Evolutionary conservation across 176 grass and related monocot genomes (phyloP).

Genomic region (Aegilops speltoides): DNA sequence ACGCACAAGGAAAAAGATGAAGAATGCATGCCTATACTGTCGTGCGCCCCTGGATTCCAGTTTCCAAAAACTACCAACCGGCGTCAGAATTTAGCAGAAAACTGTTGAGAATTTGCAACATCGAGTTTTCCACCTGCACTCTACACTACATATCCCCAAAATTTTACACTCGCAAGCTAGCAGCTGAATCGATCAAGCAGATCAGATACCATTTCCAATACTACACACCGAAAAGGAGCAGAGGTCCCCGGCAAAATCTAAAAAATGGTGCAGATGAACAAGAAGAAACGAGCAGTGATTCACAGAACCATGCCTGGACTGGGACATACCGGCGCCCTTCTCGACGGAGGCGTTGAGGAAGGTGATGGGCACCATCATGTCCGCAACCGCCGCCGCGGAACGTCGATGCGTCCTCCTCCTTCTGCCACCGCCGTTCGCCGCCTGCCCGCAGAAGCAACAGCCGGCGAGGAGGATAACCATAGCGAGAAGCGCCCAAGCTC

Average conservation of each 20-base stretch:
- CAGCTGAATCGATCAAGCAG: neutral
- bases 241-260: neutral
- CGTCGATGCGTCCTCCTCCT: constrained; percentile 4
- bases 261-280: neutral
- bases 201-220: neutral
- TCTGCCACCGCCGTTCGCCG: neutral
- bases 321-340: constrained; percentile 56
- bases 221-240: too few relatives aligned
- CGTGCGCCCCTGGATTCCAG: too few relatives aligned
- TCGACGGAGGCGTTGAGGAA: constrained; percentile 58
- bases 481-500: neutral
- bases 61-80: too few relatives aligned
- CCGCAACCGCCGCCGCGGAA: neutral
- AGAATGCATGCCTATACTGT: too few relatives aligned
- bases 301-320: neutral
- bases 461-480: neutral
- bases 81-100: too few relatives aligned
- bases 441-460: neutral
- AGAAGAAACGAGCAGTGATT: neutral
- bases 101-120: too few relatives aligned
- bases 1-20: too few relatives aligned
- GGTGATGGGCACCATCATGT: constrained; percentile 59
- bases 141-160: neutral
- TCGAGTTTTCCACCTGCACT: too few relatives aligned
- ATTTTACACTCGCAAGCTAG: neutral